Percentiles rank a stretch among this genome's conserved stretches.
Evolutionary conservation across 768 basidiomycete species (phyloP).

Genomic region (Amanita pallidorosea): DNA sequence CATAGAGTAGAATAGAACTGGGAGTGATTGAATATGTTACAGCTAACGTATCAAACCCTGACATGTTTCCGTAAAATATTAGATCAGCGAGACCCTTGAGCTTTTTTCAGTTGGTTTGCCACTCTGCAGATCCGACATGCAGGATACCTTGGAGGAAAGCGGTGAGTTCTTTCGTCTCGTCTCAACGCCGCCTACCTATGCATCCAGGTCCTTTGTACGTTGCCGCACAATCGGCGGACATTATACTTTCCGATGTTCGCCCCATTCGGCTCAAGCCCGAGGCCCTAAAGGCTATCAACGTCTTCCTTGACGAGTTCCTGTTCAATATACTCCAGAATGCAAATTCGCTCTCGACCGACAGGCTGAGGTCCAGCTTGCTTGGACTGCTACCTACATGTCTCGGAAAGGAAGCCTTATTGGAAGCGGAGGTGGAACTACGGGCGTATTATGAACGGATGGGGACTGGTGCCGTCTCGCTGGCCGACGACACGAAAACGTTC

Average conservation of each 20-base stretch:
- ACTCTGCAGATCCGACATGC: slow-evolving; percentile 21
- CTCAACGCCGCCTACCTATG: slow-evolving; percentile 2
- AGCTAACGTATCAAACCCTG: background rate
- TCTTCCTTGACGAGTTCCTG: slow-evolving; percentile 76
- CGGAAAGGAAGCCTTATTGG: slow-evolving; percentile 85
- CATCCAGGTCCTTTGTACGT: slow-evolving; percentile 60
- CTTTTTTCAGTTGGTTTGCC: background rate
- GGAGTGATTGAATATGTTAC: background rate
- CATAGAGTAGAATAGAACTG: background rate
- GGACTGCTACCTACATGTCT: slow-evolving; percentile 68
- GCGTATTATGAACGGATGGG: slow-evolving; percentile 79
- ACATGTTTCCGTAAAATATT: background rate
- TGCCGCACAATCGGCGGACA: slow-evolving; percentile 75
- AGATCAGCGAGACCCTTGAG: background rate
- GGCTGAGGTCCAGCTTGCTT: slow-evolving; percentile 60
- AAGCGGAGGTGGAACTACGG: slow-evolving; percentile 87
- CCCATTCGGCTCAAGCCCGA: slow-evolving; percentile 79
- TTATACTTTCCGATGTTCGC: slow-evolving; percentile 86
- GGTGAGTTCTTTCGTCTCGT: slow-evolving; percentile 23
- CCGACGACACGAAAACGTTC: slow-evolving; percentile 49
- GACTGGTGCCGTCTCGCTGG: slow-evolving; percentile 20
- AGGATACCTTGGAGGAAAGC: slow-evolving; percentile 26
- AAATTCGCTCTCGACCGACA: slow-evolving; percentile 62
- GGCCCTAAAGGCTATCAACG: slow-evolving; percentile 72
- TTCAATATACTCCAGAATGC: slow-evolving; percentile 58